These are phyloP conservation scores for Helminthosporium solani DNA, from an alignment of 2,329 filamentous ascomycete species.

Conservation along the genomic window DNA sequence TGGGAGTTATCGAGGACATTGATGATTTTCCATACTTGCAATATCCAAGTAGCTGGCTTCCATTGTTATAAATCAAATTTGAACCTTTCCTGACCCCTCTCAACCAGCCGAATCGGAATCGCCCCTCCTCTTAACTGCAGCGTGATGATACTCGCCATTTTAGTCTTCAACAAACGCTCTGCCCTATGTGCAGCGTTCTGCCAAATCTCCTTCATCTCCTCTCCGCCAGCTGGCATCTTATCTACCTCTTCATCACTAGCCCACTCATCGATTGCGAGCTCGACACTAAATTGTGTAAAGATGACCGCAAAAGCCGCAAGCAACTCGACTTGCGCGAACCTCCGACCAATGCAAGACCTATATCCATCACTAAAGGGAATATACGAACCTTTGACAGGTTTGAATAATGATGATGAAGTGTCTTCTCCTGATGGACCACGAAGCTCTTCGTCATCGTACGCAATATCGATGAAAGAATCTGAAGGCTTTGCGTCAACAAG, in stretches of 20 bases:
- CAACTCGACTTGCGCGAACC: constrained; percentile 60
- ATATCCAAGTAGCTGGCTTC: background rate
- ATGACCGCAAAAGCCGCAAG: constrained; percentile 55
- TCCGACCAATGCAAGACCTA: constrained; percentile 56
- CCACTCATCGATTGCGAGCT: constrained; percentile 62
- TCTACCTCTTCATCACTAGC: constrained; percentile 45
- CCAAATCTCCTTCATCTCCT: constrained; percentile 61
- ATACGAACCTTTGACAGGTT: constrained; percentile 51
- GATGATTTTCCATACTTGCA: background rate
- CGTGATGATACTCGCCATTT: constrained; percentile 65
- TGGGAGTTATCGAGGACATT: background rate
- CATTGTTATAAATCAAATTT: constrained; percentile 23
- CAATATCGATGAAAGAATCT: constrained; percentile 38
- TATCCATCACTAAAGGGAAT: constrained; percentile 58
- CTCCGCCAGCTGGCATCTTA: constrained; percentile 42
- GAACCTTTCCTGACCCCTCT: constrained; percentile 70
- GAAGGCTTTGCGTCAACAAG: constrained; percentile 44
- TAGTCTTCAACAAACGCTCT: constrained; percentile 54
- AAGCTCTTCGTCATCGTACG: constrained; percentile 54
- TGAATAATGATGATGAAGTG: constrained; percentile 61
- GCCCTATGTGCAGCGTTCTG: constrained; percentile 59
- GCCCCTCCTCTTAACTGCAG: constrained; percentile 64
- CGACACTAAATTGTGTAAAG: constrained; percentile 62
- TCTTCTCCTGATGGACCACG: constrained; percentile 62
- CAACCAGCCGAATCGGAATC: constrained; percentile 68